phyloP scores from a whole-genome alignment of 108 stramenopile species.

The Cyclotella distinguenda region DNA sequence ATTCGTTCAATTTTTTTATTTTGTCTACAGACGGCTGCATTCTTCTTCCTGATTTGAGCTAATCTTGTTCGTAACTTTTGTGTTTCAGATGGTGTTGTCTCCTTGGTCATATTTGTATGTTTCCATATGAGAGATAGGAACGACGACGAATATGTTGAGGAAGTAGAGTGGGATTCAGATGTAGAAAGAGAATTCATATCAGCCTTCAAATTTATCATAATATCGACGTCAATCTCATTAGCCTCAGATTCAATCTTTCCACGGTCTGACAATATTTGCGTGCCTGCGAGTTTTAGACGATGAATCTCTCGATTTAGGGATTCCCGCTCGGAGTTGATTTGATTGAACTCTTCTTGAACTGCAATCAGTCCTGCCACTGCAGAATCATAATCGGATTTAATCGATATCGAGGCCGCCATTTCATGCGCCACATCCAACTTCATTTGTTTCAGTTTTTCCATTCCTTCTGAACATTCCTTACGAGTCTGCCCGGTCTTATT shows the following conservation, averaged over 20 bases:
- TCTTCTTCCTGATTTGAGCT: not conserved
- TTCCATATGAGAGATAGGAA: too few relatives aligned
- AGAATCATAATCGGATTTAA: conserved; percentile 1
- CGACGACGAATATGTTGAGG: too few relatives aligned
- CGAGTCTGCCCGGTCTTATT: not conserved
- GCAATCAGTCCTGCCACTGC: not conserved
- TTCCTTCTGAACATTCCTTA: not conserved
- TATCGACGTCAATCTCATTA: conserved; percentile 2
- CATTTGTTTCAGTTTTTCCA: not conserved
- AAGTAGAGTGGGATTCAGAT: too few relatives aligned
- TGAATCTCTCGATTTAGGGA: not conserved
- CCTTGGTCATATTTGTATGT: not conserved
- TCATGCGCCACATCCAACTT: not conserved
- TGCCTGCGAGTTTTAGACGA: not conserved
- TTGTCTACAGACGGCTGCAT: not conserved
- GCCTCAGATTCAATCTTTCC: not conserved
- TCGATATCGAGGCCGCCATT: not conserved
- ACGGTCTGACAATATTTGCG: not conserved
- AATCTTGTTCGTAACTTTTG: not conserved
- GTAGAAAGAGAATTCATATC: too few relatives aligned
- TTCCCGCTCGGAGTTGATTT: not conserved
- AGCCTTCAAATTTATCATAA: too few relatives aligned
- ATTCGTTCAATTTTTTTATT: conserved; percentile 2
- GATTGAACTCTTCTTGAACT: not conserved
- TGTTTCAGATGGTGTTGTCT: not conserved